These are phyloP conservation scores for Oryza brachyantha DNA, from an alignment of 176 grass and related monocot genomes.

Conservation along the genomic window DNA sequence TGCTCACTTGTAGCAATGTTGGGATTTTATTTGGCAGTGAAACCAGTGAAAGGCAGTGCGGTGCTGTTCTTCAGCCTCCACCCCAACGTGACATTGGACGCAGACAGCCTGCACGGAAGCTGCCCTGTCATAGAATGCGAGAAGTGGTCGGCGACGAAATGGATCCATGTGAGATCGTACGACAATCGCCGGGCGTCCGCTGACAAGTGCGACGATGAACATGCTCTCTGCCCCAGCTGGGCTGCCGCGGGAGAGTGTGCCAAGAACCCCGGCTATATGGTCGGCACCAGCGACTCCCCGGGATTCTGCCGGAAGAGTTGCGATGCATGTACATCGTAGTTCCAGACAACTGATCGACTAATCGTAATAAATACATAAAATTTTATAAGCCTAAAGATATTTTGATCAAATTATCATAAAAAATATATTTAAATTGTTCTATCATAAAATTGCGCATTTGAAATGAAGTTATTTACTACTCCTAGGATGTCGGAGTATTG, in stretches of 20 bases:
- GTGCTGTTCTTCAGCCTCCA: slow-evolving; percentile 63
- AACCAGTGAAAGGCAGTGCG: slow-evolving; percentile 57
- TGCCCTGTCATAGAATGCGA: slow-evolving; percentile 56
- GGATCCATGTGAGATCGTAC: slow-evolving; percentile 50
- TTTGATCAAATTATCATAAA: no score
- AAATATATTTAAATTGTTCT: no score
- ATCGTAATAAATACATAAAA: background rate
- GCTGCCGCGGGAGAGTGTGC: slow-evolving; percentile 49
- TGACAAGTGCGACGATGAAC: slow-evolving; percentile 38
- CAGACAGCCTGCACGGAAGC: slow-evolving; percentile 46
- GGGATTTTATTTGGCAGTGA: slow-evolving; percentile 31
- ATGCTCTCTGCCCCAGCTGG: slow-evolving; percentile 32
- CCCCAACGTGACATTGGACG: slow-evolving; percentile 36
- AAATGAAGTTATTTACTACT: no score
- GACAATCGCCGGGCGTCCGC: background rate
- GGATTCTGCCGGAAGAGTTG: slow-evolving; percentile 65
- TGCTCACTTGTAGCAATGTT: background rate
- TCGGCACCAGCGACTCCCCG: slow-evolving; percentile 31
- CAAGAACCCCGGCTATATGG: slow-evolving; percentile 58
- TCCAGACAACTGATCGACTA: background rate
- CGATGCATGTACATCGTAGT: background rate
- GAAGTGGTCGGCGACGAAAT: slow-evolving; percentile 67
- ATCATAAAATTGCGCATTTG: no score
- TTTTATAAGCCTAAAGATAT: no score
- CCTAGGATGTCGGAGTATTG: no score